These are phyloP conservation scores for Peronospora destructor DNA, from an alignment of 352 stramenopile species.

Conservation along the genomic window DNA sequence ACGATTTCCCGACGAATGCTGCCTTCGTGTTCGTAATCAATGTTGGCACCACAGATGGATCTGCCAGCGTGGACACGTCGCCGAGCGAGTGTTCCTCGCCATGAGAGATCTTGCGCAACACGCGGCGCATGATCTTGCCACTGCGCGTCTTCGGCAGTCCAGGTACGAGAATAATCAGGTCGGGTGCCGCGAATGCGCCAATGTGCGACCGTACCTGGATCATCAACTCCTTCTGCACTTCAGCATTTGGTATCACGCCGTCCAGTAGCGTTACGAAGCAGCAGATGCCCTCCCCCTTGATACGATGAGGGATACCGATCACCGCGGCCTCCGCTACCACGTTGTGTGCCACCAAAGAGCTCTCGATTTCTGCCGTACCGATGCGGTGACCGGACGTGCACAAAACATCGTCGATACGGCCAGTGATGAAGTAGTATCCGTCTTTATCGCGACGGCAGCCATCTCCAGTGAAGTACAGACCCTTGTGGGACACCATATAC, in stretches of 20 bases:
- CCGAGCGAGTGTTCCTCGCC: constrained; percentile 92
- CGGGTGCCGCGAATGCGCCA: constrained; percentile 93
- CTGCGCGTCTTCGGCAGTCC: constrained; percentile 94
- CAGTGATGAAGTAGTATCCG: constrained; percentile 98
- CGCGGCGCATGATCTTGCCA: constrained; percentile 98
- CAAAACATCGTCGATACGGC: constrained; percentile 96
- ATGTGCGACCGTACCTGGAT: constrained; percentile 89
- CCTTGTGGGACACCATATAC: constrained; percentile 95
- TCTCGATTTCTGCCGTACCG: constrained; percentile 85
- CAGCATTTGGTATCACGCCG: constrained; percentile 51
- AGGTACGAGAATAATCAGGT: constrained; percentile 90
- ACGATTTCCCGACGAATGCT: constrained; percentile 54
- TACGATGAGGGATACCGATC: constrained; percentile 91
- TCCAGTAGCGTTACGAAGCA: constrained; percentile 92
- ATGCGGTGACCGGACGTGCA: constrained; percentile 91
- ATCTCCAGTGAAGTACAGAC: constrained; percentile 96
- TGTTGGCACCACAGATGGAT: constrained; percentile 91
- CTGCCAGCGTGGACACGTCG: constrained; percentile 95
- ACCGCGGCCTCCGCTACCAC: constrained; percentile 92
- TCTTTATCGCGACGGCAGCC: constrained; percentile 87
- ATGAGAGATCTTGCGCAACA: constrained; percentile 96
- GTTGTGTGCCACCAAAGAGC: constrained; percentile 87
- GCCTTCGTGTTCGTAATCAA: constrained; percentile 79
- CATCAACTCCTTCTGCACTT: constrained; percentile 64
- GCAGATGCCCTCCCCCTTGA: constrained; percentile 96